A percentile compares a stretch with the other conserved stretches of the same genome.
Conservation (phyloP, 176 grass and related monocot species). For the Ananas comosus region DNA sequence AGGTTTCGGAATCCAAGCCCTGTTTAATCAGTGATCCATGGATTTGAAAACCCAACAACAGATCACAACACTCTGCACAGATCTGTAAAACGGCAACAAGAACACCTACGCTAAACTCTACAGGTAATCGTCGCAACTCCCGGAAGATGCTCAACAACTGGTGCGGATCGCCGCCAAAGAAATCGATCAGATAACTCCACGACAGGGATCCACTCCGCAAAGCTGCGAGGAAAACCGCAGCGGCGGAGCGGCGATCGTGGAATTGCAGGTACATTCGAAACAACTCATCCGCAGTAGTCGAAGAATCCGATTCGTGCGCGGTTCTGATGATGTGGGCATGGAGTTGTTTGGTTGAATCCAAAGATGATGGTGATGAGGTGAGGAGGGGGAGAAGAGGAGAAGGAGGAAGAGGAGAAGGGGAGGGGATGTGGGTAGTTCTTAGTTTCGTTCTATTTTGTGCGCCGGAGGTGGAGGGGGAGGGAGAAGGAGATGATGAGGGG, state of each 20-base stretch:
- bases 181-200: constrained; percentile 16
- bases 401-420: constrained; percentile 20
- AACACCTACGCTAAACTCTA: constrained; percentile 33
- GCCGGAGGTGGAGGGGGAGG: neutral
- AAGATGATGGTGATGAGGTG: constrained; percentile 8
- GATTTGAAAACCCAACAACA: constrained; percentile 43
- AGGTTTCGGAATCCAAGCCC: constrained; percentile 36
- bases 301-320: neutral
- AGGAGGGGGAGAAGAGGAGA: neutral
- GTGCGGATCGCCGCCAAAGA: constrained; percentile 6
- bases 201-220: constrained; percentile 13
- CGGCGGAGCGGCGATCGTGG: constrained; percentile 21
- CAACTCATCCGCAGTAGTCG: constrained; percentile 7
- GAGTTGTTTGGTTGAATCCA: constrained; percentile 24
- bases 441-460: constrained; percentile 1
- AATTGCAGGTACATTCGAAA: constrained; percentile 28
- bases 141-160: constrained; percentile 15
- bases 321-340: constrained; percentile 27
- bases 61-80: constrained; percentile 28
- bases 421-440: constrained; percentile 2
- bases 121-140: constrained; percentile 26
- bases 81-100: constrained; percentile 36
- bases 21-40: constrained; percentile 39
- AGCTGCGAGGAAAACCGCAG: constrained; percentile 23
- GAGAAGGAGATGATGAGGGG: constrained; percentile 18